Base-by-base conservation (phyloP, 495 filamentous ascomycete genomes). In the Jackrogersella minutella region DNA sequence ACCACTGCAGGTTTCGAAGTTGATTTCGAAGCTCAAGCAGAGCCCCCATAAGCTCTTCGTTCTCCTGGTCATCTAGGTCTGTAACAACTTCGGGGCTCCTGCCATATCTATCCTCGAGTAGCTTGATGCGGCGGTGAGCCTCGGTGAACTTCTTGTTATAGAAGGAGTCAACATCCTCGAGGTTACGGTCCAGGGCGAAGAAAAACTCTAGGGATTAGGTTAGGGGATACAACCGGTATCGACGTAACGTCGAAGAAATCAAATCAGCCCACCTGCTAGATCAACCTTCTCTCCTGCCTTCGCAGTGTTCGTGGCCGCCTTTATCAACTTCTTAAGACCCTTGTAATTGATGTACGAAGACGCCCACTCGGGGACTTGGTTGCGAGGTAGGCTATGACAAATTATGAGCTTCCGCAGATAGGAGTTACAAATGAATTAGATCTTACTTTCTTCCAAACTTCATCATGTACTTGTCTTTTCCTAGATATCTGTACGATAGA, bases 331-430 rank as follows among this genome's bases (percentile, higher is more conserved):
- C 80, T 99, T 99, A 73, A 98, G 79, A 34, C 89, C 86, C 76
- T 97, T 98, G 83, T 99, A 99, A 74, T 96, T 90, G 80, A 99
- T 96, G 72, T 99, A 99, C 14, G 85, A 87, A 31, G 88, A 78
- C 57, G 93, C 91, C 93, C 93, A 99, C 79, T 99, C 95, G 9
- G 95, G 95, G 57, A 98, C 95, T 73, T 97, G 93, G 74, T 97
- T 96, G 37, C 94, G 90, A 10, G 93, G 83, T 51, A 99, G 84
- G 80, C 89, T 93, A 73, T 69, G 73, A 22, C 66, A 68, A 64
- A 62, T 65, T 55, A 75, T 58, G 30, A 64, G 61, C 36, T 46
- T 34, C 10, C 41, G 17, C 11, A 21, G 17, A 51, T 16, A 39
- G 34, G 43, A 37, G 17, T 24, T 21, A 10, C 11, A 6, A 19